Evolutionary conservation across 1,284 basidiomycete species (phyloP), one percentile per base, ranked within the genome.

Genomic region (Schizopora paradoxa): DNA sequence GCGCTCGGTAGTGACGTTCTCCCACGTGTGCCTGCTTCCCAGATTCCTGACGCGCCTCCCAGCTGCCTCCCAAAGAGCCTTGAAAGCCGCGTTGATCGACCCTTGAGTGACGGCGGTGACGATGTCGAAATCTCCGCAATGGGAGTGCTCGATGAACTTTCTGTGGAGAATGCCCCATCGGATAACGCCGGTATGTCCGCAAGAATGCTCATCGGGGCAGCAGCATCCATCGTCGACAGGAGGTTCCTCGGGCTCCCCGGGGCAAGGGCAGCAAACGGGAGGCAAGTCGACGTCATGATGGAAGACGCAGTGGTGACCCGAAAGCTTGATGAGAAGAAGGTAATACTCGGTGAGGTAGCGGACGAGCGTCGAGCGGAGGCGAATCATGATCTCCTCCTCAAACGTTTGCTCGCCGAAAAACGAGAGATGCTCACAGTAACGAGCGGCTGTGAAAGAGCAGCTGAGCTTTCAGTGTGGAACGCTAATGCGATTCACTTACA

Each of bases 41-140:
- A 47, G 1, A 7, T 21, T n/a, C n/a, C n/a, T n/a, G 22, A 44
- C 21, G 11, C 41, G 40, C n/a, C 36, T 33, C 8, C 14, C 23
- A 1, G 29, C 28, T 3, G 34, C 28, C 7, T 41, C 42, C 53
- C 55, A 59, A 14, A 61, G 48, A 4, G 49, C 40, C 29, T 52
- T 45, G 57, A 62, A 63, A 37, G 59, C 54, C 5, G 47, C 51
- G 48, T 62, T 62, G 52, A 65, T 56, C 2, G 61, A 57, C 2
- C 51, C 51, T 41, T 65, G 60, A 1, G 64, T 61, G 41, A 66
- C 50, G 1, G 61, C 61, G 29, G 51, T 54, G 51, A 65, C 52
- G 43, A 61, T 53, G 51, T 66, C 64, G 55, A 60, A 65, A 43
- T 59, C 59, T 26, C 28, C 27, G 10, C 40, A 29, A 13, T 42